phyloP scores from a whole-genome alignment of 495 filamentous ascomycete genomes.

The Pseudotulostoma volvatum region DNA sequence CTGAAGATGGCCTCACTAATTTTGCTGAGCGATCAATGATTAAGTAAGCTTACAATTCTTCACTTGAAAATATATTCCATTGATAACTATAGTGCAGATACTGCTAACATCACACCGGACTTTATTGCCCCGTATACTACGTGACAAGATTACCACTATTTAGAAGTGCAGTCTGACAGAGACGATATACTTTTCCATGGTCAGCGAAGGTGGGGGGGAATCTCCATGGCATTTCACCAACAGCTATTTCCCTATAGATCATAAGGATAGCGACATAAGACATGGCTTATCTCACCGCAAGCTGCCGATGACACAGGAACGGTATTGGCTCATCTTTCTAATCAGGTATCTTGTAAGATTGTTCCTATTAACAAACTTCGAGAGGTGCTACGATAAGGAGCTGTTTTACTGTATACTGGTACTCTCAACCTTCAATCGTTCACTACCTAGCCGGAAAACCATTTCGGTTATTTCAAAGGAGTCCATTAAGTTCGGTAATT shows the following conservation, averaged over 20 bases:
- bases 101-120: conserved; percentile 80
- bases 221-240: conserved; percentile 1
- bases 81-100: conserved; percentile 48
- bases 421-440: conserved; percentile 57
- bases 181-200: not conserved
- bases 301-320: conserved; percentile 16
- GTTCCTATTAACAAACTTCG: conserved; percentile 57
- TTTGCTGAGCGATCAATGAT: conserved; percentile 70
- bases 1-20: conserved; percentile 81
- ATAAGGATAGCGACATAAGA: not conserved
- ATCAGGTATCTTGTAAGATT: conserved; percentile 45
- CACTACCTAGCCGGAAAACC: conserved; percentile 80
- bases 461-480: conserved; percentile 87
- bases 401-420: conserved; percentile 56
- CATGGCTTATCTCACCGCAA: conserved; percentile 6
- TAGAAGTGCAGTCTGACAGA: conserved; percentile 32
- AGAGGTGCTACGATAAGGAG: conserved; percentile 65
- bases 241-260: not conserved
- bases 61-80: too few relatives aligned
- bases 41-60: too few relatives aligned
- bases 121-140: conserved; percentile 96
- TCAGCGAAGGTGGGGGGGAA: conserved; percentile 2
- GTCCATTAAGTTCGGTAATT: conserved; percentile 86
- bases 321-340: conserved; percentile 40
- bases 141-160: conserved; percentile 78